Base-by-base conservation (phyloP, 1,284 basidiomycete species). In the Irpex rosettiformis region DNA sequence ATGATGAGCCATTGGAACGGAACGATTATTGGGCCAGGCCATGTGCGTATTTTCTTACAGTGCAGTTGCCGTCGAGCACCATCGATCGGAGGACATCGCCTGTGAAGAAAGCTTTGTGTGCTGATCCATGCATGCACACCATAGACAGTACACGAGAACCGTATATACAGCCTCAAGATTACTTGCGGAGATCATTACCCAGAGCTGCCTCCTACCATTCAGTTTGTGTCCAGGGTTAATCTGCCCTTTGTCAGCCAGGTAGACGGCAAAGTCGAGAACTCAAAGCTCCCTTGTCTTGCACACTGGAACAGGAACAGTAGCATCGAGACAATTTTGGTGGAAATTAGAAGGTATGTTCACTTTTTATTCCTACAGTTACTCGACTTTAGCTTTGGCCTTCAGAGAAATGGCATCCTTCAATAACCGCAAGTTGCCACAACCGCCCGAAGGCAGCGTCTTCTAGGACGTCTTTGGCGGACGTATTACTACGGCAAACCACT, bases 1-100 rank as follows among this genome's bases (percentile, higher is more conserved):
- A 81, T 93, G 77, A 98, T 99, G 96, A 92, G 88, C 75, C 84
- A 95, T 72, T 99, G 96, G 96, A 98, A 97, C 71, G 96, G 96
- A 43, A 99, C 97, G 10, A 96, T 99, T 77, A 94, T 99, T 64
- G 97, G 96, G 7, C 96, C 97, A 30, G 95, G 95, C 58, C 96
- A 98, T 79, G 93, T 94, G 72, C 67, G 90, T 78, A 11, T 7
- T 45, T 18, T 37, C 40, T 40, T 13, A 25, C 49, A 18, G 13
- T 22, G 33, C 42, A 28, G 33, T 52, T 54, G 10, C 55, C 29
- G 7, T 47, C 53, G 13, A 40, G 27, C 40, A 52, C 45, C 7
- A 24, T 51, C 45, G 25, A 18, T 28, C n/a, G 43, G 18, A 8
- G n/a, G 25, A 42, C 16, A 40, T 30, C 43, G n/a, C 51, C 22